phyloP scores from a whole-genome alignment of 176 grass and related monocot species.

The Aechmea fasciata region DNA sequence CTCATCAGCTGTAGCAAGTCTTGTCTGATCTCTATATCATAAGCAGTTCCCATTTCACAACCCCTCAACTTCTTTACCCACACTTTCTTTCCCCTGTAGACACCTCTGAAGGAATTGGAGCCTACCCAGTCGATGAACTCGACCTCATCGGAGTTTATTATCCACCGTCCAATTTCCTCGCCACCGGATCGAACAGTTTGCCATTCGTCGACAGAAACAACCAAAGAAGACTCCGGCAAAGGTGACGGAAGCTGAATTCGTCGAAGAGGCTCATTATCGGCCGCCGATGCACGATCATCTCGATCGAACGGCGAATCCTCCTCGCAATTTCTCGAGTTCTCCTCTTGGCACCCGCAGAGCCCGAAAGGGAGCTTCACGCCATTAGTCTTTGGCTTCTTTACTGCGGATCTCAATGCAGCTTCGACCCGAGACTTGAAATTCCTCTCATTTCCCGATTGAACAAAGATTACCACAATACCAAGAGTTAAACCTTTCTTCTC shows the following conservation, averaged over 20 bases:
- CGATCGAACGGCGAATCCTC: slow-evolving; percentile 74
- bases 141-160: slow-evolving; percentile 72
- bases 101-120: slow-evolving; percentile 60
- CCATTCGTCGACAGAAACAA: slow-evolving; percentile 95
- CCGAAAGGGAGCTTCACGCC: slow-evolving; percentile 90
- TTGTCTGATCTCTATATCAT: slow-evolving; percentile 80
- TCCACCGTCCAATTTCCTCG: slow-evolving; percentile 68
- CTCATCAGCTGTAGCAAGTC: slow-evolving; percentile 96
- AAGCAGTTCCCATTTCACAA: slow-evolving; percentile 78
- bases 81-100: slow-evolving; percentile 60
- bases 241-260: slow-evolving; percentile 50
- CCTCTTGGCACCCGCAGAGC: slow-evolving; percentile 94
- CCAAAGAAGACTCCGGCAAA: slow-evolving; percentile 73
- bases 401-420: slow-evolving; percentile 40
- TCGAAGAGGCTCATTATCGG: slow-evolving; percentile 45
- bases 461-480: slow-evolving; percentile 69
- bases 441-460: slow-evolving; percentile 56
- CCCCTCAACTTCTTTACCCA: slow-evolving; percentile 96
- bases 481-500: slow-evolving; percentile 96
- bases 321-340: slow-evolving; percentile 62
- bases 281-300: slow-evolving; percentile 40
- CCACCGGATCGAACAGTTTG: slow-evolving; percentile 82
- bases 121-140: slow-evolving; percentile 75
- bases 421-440: slow-evolving; percentile 72
- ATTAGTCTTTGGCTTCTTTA: slow-evolving; percentile 68